Evolutionary conservation across 2,329 filamentous ascomycete genomes (phyloP), one percentile per base, ranked within the genome.

Genomic region (Orbilia brochopaga): DNA sequence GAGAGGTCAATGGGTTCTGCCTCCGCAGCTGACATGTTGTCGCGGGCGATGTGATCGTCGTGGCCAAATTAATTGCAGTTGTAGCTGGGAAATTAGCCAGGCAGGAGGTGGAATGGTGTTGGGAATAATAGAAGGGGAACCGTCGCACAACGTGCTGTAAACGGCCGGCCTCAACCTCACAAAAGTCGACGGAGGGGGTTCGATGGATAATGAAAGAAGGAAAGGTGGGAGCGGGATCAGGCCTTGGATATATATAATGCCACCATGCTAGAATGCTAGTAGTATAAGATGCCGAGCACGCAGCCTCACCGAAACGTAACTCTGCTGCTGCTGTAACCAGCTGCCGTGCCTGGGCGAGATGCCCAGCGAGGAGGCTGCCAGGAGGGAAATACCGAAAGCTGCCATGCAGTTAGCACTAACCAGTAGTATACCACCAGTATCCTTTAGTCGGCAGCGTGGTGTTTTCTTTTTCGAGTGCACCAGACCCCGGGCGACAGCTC

Each of bases 181-280:
- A 46, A 53, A 46, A 42, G 44, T 53, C 57, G 59, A 52, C 51
- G 19, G 13, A 37, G 56, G 42, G 27, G 40, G 60, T 53, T 32
- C 46, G 50, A 58, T 59, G 48, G 23, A 50, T 37, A 52, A 50
- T 58, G 44, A 51, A 27, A 54, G 35, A 17, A 15, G 27, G 40
- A 35, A 51, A 23, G 37, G 44, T 24, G 48, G 58, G 50, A 44
- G n/a, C n/a, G 57, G 59, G 66, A 70, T 70, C 59, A 70, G 66
- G 66, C 60, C 66, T 54, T n/a, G 37, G 54, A 64, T 70, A 64
- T 70, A 70, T 70, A 70, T 70, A n/a, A n/a, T n/a, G n/a, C n/a
- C n/a, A n/a, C n/a, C n/a, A n/a, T n/a, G n/a, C n/a, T n/a, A n/a
- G n/a, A n/a, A n/a, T n/a, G n/a, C n/a, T n/a, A n/a, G n/a, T n/a